A percentile compares a stretch with the other conserved stretches of the same genome.
Conservation (phyloP, 192 early-diverging fungal genomes). For the Mortierella antarctica region DNA sequence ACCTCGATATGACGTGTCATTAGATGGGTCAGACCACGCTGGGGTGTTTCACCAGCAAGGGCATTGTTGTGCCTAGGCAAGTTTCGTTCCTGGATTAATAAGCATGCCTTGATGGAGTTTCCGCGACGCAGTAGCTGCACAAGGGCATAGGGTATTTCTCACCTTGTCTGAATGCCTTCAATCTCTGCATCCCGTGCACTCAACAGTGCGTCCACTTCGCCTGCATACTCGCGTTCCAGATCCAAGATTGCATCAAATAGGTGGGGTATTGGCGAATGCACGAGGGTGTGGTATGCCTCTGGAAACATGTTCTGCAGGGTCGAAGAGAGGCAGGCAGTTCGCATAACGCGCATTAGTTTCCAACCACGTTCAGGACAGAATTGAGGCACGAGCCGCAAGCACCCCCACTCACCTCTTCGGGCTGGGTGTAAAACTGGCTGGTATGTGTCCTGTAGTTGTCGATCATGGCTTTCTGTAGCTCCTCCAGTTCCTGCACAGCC, state of each 20-base stretch:
- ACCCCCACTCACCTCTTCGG: slow-evolving; percentile 51
- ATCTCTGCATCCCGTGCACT: slow-evolving; percentile 48
- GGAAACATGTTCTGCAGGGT: slow-evolving; percentile 64
- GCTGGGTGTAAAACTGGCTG: slow-evolving; percentile 57
- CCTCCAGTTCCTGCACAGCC: not conserved
- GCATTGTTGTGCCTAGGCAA: slow-evolving; percentile 31
- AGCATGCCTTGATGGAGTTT: not conserved
- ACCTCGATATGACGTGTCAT: slow-evolving; percentile 57
- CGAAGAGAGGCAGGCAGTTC: not conserved
- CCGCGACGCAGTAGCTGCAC: not conserved
- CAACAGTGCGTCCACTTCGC: slow-evolving; percentile 56
- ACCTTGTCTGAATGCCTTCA: slow-evolving; percentile 47
- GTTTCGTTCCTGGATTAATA: not conserved
- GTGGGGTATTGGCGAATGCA: slow-evolving; percentile 64
- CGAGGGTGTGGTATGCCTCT: slow-evolving; percentile 66
- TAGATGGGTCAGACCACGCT: slow-evolving; percentile 39
- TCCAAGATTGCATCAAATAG: slow-evolving; percentile 67
- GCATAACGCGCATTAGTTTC: not conserved
- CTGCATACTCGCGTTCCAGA: slow-evolving; percentile 64
- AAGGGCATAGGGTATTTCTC: not conserved
- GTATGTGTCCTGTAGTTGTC: slow-evolving; percentile 56
- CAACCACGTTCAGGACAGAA: not conserved
- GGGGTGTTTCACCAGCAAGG: slow-evolving; percentile 19
- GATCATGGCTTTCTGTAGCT: slow-evolving; percentile 47
- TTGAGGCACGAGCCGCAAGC: not conserved